Evolutionary conservation across 257 asterid species (phyloP).

Genomic region (Solanum pinnatisectum): DNA sequence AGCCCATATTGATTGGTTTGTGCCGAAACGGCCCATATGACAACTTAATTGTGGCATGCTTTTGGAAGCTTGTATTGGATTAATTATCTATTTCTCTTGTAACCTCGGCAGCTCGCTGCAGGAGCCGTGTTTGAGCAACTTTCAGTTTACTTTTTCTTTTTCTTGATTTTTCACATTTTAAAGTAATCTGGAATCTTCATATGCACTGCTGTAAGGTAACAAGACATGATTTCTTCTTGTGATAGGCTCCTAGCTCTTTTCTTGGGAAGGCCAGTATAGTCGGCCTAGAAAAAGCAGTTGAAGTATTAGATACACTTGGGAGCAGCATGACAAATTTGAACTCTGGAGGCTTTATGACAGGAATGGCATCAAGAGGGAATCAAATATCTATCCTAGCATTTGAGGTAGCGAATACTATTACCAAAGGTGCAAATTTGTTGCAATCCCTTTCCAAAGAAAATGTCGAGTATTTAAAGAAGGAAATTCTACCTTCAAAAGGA

Average conservation of each 20-base stretch:
- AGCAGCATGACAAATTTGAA: slow-evolving; percentile 97
- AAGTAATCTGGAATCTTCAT: neutral
- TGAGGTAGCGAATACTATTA: slow-evolving; percentile 94
- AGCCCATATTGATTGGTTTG: neutral
- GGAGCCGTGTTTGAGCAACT: neutral
- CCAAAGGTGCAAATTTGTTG: slow-evolving; percentile 74
- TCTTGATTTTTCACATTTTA: neutral
- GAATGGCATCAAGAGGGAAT: slow-evolving; percentile 69
- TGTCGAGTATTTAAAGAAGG: slow-evolving; percentile 58
- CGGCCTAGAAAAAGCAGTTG: slow-evolving; percentile 92
- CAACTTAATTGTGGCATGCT: neutral
- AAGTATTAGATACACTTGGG: slow-evolving; percentile 90
- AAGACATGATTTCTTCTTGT: slow-evolving; percentile 5
- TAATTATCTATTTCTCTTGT: neutral
- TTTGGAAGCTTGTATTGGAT: neutral
- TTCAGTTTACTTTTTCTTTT: neutral
- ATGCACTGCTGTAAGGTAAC: neutral
- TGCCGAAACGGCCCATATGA: neutral
- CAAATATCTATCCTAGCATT: slow-evolving; percentile 71
- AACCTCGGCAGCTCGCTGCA: neutral
- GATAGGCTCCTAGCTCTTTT: slow-evolving; percentile 81
- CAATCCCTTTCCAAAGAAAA: slow-evolving; percentile 85
- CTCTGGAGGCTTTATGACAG: slow-evolving; percentile 71
- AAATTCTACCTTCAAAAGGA: slow-evolving; percentile 73
- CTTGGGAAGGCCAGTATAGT: slow-evolving; percentile 92